These are phyloP conservation scores for Bullera alba DNA, from an alignment of 768 basidiomycete species.

Conservation along the genomic window DNA sequence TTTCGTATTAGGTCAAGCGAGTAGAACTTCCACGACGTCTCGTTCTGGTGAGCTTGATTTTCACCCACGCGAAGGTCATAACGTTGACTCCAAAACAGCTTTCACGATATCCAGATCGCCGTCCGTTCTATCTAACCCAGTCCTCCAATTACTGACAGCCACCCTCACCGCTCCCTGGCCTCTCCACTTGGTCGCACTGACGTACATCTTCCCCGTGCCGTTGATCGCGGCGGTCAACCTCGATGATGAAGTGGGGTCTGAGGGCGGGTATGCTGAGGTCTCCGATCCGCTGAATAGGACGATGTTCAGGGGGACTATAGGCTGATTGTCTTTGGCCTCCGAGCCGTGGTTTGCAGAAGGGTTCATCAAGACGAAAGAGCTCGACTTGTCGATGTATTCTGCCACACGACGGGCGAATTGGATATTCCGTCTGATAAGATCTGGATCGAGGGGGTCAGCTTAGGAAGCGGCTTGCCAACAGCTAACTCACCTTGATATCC, in stretches of 20 bases:
- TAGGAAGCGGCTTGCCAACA: background rate
- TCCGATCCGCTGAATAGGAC: slow-evolving; percentile 43
- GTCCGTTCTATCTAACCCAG: slow-evolving; percentile 19
- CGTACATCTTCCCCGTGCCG: slow-evolving; percentile 44
- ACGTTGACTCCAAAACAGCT: slow-evolving; percentile 26
- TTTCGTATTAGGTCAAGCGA: too few relatives aligned
- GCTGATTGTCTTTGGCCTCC: background rate
- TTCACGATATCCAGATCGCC: slow-evolving; percentile 23
- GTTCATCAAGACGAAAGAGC: slow-evolving; percentile 37
- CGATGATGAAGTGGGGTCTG: slow-evolving; percentile 9
- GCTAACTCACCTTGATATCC: slow-evolving; percentile 47
- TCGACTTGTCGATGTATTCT: slow-evolving; percentile 29
- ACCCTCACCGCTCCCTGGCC: slow-evolving; percentile 46
- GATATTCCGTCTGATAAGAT: slow-evolving; percentile 47
- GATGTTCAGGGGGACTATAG: slow-evolving; percentile 45
- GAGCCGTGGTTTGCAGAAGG: background rate
- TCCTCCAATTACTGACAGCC: slow-evolving; percentile 47
- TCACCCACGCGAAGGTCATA: background rate
- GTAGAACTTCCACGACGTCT: too few relatives aligned
- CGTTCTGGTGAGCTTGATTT: too few relatives aligned
- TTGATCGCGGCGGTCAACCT: slow-evolving; percentile 45
- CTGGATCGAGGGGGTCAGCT: background rate
- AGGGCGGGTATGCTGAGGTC: slow-evolving; percentile 18
- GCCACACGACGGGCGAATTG: slow-evolving; percentile 45
- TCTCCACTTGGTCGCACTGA: slow-evolving; percentile 46